Evolutionary conservation across 2,329 filamentous ascomycete species (phyloP).

Genomic region (Aspergillus sojae): DNA sequence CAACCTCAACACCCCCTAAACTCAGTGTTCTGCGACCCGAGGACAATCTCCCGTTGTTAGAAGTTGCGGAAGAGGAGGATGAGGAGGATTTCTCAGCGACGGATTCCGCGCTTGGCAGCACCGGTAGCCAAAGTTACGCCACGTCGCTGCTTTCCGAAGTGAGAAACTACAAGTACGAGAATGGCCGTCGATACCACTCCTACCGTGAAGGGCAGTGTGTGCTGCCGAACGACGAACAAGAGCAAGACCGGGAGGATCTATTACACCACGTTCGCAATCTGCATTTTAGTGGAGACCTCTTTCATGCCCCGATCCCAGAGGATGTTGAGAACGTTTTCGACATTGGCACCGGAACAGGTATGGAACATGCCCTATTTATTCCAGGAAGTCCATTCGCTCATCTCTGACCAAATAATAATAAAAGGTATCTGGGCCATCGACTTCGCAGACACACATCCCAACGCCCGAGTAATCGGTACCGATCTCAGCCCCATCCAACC

Average conservation of each 20-base stretch:
- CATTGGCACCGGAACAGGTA: not conserved
- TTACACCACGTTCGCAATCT: not conserved
- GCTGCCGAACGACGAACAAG: not conserved
- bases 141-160: not conserved
- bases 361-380: not conserved
- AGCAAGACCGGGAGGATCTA: not conserved
- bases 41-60: not conserved
- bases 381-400: rapidly evolving
- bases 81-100: not conserved
- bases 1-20: not conserved
- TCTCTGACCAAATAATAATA: not conserved
- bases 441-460: not conserved
- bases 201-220: not conserved
- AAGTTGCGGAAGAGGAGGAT: not conserved
- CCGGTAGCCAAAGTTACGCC: not conserved
- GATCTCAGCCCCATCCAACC: not conserved
- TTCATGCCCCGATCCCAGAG: not conserved
- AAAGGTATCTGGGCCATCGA: slow-evolving; percentile 1
- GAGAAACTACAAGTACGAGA: not conserved
- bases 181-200: not conserved
- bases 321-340: not conserved
- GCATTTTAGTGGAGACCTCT: not conserved
- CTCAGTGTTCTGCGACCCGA: too few species aligned
- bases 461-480: not conserved
- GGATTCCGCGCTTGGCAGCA: not conserved